Evolutionary conservation across 2,329 filamentous ascomycete genomes (phyloP).

Genomic region (Pleoardoris graminearum): DNA sequence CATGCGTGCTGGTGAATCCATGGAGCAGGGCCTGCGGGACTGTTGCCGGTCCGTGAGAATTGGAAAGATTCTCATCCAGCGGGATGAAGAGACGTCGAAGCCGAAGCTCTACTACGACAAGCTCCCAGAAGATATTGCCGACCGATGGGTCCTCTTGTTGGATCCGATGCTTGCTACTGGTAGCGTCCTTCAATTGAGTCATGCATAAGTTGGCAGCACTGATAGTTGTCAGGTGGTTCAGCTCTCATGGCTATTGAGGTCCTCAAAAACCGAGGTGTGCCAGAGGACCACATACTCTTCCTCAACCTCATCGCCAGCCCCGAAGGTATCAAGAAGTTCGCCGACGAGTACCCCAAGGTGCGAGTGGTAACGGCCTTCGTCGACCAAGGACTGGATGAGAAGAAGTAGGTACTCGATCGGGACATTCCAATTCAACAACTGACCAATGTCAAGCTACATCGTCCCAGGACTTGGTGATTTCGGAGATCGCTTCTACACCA

Average conservation of each 20-base stretch:
- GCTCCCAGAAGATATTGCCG: slow-evolving; percentile 87
- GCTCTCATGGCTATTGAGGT: slow-evolving; percentile 97
- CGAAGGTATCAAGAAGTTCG: slow-evolving; percentile 86
- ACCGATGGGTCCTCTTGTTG: slow-evolving; percentile 88
- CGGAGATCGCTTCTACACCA: slow-evolving; percentile 92
- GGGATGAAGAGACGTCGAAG: slow-evolving; percentile 90
- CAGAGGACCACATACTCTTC: slow-evolving; percentile 93
- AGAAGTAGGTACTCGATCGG: slow-evolving; percentile 71
- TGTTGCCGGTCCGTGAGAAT: slow-evolving; percentile 98
- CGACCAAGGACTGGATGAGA: slow-evolving; percentile 93
- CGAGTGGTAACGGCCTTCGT: slow-evolving; percentile 95
- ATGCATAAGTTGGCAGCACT: slow-evolving; percentile 8
- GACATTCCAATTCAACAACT: slow-evolving; percentile 7
- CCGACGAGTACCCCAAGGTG: slow-evolving; percentile 83
- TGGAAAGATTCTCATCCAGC: slow-evolving; percentile 96
- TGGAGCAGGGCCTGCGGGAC: slow-evolving; percentile 95
- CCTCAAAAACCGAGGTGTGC: slow-evolving; percentile 84
- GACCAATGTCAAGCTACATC: slow-evolving; percentile 71
- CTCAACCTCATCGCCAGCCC: slow-evolving; percentile 97
- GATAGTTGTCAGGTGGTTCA: slow-evolving; percentile 69
- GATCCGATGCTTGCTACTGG: slow-evolving; percentile 99
- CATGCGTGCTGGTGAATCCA: slow-evolving; percentile 96
- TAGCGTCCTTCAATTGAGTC: slow-evolving; percentile 46
- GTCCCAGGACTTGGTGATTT: slow-evolving; percentile 93
- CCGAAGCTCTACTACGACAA: slow-evolving; percentile 98